Base-by-base conservation (phyloP, 257 asterid species). In the Nicotiana benthamiana region DNA sequence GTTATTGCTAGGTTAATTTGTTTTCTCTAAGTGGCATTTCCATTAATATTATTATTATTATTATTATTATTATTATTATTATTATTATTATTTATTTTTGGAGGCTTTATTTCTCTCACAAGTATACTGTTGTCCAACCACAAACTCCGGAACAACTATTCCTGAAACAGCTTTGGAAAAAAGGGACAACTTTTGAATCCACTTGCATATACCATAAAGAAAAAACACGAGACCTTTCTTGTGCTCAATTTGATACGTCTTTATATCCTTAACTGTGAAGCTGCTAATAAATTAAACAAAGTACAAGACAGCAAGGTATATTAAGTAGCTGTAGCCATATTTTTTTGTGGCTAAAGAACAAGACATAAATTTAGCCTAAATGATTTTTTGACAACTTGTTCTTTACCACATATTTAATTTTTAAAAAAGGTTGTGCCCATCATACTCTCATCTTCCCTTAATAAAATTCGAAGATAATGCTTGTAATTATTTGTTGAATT, bases 91-190 rank as follows among this genome's bases (percentile, higher is more conserved):
- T 6, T 2, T 4, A 4, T 2, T 17, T 32, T 30, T 16, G 32
- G 3, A n/a, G 7, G 54, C 26, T 24, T 72, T 60, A 72, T 72
- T 57, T 51, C 17, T 36, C 48, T 72, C 61, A 72, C 78, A 46
- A 72, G 78, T 72, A 72, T 72, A 15, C 16, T 72, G 78, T 72
- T 48, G 78, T 48, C 60, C 78, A 72, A 72, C 60, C 16, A 72
- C 18, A 72, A 72, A 24, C 56, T 51, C 56, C 18, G 17, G 56
- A 51, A 51, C 56, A 51, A 51, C 60, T 24, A 3, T 56, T 4
- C 61, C 24, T 56, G 7, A 56, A 56, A 56, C 61, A 16, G 61
- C 5, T 6, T 56, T 17, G 61, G 48, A 22, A 72, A 8, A 18
- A 20, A 34, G 75, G 24, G 77, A 24, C 77, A 70, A 46, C 77